Evolutionary conservation across 2,329 filamentous ascomycete genomes (phyloP).

Genomic region (Akanthomyces uredinophilus): DNA sequence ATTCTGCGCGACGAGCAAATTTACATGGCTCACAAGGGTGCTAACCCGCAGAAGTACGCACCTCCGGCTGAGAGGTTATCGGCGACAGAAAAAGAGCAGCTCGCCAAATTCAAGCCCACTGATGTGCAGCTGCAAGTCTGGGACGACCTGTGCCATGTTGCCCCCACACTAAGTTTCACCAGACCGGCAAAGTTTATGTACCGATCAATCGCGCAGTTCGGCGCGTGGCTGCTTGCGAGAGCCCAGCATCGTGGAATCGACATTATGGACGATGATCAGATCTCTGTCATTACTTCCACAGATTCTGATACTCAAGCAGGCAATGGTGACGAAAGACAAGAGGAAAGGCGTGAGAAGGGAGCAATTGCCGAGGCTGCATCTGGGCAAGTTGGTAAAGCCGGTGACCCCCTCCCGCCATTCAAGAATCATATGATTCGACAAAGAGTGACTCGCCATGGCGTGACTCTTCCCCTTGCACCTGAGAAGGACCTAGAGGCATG

Average conservation of each 20-base stretch:
- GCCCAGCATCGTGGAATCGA: constrained; percentile 78
- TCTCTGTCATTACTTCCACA: constrained; percentile 67
- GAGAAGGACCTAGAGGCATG: constrained; percentile 61
- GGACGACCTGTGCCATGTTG: constrained; percentile 92
- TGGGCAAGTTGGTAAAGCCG: constrained; percentile 70
- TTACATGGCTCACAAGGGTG: constrained; percentile 90
- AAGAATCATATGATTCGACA: constrained; percentile 88
- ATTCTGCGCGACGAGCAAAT: constrained; percentile 91
- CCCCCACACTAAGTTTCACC: constrained; percentile 90
- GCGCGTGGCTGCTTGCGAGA: constrained; percentile 81
- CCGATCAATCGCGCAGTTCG: constrained; percentile 84
- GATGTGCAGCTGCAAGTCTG: constrained; percentile 93
- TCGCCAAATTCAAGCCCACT: constrained; percentile 72
- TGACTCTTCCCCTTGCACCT: constrained; percentile 62
- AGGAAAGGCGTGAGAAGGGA: constrained; percentile 20
- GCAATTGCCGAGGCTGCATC: not conserved
- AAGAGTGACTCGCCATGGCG: constrained; percentile 72
- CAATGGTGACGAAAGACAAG: constrained; percentile 19
- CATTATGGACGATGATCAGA: constrained; percentile 71
- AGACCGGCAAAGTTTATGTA: constrained; percentile 97
- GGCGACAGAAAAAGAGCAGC: constrained; percentile 52
- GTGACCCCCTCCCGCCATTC: constrained; percentile 76
- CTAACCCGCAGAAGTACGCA: constrained; percentile 72
- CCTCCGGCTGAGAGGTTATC: constrained; percentile 60
- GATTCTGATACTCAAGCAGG: constrained; percentile 30